Evolutionary conservation across 805 yeast genomes (phyloP).

Genomic region (Ogataea degrootiae): DNA sequence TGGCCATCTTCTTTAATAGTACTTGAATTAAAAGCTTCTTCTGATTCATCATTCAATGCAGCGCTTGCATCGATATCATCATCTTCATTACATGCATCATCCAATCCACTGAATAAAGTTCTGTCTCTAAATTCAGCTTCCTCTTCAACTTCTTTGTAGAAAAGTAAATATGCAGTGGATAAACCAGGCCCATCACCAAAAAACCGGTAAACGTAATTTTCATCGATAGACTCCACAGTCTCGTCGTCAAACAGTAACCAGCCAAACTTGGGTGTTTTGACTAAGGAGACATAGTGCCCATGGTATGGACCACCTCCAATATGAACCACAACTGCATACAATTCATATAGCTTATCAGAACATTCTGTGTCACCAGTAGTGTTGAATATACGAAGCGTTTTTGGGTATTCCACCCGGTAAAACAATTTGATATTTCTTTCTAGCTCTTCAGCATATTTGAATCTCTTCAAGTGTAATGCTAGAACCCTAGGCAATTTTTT

Average conservation of each 20-base stretch:
- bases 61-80: conserved; percentile 6
- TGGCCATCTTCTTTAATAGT: neutral
- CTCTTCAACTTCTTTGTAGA: conserved; percentile 59
- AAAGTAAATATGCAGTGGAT: conserved; percentile 87
- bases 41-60: neutral
- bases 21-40: neutral
- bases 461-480: conserved; percentile 83
- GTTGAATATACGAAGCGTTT: conserved; percentile 61
- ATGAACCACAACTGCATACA: conserved; percentile 85
- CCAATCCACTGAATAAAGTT: conserved; percentile 28
- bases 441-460: conserved; percentile 81
- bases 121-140: conserved; percentile 31
- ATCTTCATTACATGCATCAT: conserved; percentile 16
- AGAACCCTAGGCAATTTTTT: conserved; percentile 72
- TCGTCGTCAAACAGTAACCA: conserved; percentile 97
- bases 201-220: conserved; percentile 74
- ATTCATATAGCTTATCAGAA: conserved; percentile 64
- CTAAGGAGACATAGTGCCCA: conserved; percentile 89
- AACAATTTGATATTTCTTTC: conserved; percentile 82
- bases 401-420: conserved; percentile 79
- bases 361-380: conserved; percentile 53
- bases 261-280: conserved; percentile 71
- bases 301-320: conserved; percentile 98
- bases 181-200: conserved; percentile 85
- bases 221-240: conserved; percentile 84